Base-by-base conservation (phyloP, 495 filamentous ascomycete species). In the Coniosporium apollinis region DNA sequence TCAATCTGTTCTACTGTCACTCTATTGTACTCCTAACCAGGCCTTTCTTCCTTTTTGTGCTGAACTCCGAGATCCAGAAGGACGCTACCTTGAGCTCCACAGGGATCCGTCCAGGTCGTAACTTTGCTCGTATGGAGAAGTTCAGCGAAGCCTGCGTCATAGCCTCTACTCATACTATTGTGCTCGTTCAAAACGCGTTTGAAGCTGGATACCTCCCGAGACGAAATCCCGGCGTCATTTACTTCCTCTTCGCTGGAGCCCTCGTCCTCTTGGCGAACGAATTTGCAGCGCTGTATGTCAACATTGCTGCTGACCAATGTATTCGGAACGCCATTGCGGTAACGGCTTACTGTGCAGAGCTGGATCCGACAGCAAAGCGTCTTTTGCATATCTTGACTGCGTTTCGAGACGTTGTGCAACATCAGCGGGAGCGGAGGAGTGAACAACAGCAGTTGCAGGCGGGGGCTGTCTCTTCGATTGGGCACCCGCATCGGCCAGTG, bases 181-280 rank as follows among this genome's bases (percentile, higher is more conserved):
- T 69, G 25, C 57, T 77, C 15, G 60, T 75, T 4, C 65, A 73
- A 37, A 62, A 60, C 36, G 71, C 74, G 5, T 55, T 67, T 21
- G 65, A 69, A 36, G 67, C 61, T 11, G 48, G 60, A 8, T 74
- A 77, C 38, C 59, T 82, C n/a, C 72, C 78, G 0, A 67, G 62
- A 28, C 61, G 77, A 18, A 69, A 81, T 31, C 76, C 78, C 0
- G 78, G 80, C 36, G 53, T 79, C 42, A 73, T 80, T 39, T 79
- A 82, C 47, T 79, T 76, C 29, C 68, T 79, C 33, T 82, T 84
- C 49, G 69, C 77, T 22, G 75, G 76, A 2, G 74, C 75, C 2
- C 60, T 82, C 3, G 65, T 82, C 7, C 59, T 82, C 2, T 61
- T 76, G 19, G 67, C 75, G 34, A 79, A 78, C 35, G 74, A 79